A percentile compares a stretch with the other conserved stretches of the same genome.
phyloP scores from a whole-genome alignment of 2,329 filamentous ascomycete species.

The Aspergillus piperis region DNA sequence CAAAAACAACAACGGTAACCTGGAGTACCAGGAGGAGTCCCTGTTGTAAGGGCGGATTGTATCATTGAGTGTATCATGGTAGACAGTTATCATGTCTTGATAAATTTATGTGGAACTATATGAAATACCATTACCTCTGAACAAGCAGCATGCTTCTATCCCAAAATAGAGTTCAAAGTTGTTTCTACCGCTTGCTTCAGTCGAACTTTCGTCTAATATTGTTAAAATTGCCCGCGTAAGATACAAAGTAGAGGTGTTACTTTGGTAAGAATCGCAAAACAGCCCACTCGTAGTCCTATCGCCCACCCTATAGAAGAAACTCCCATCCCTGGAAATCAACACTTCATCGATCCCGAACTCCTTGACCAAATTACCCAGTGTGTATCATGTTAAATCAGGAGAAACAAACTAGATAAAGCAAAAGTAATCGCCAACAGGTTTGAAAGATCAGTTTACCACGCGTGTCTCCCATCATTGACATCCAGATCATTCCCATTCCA shows the following conservation, averaged over 20 bases:
- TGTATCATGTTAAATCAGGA: not conserved
- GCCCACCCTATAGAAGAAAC: not conserved
- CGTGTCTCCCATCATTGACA: conserved; percentile 21
- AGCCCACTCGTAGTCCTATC: no score
- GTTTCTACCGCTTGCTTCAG: no score
- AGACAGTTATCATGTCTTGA: no score
- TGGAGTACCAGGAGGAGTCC: conserved; percentile 7
- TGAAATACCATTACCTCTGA: no score
- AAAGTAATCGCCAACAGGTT: not conserved
- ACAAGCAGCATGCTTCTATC: no score
- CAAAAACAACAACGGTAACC: conserved; percentile 8
- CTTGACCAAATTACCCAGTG: conserved; percentile 1
- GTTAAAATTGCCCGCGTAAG: no score
- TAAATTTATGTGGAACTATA: no score
- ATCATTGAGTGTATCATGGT: not conserved
- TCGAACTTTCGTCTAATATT: no score
- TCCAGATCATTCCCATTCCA: conserved; percentile 56
- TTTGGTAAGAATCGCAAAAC: not conserved
- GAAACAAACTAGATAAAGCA: not conserved
- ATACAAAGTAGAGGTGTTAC: no score
- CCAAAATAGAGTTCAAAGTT: no score
- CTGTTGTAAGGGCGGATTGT: not conserved
- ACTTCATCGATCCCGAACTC: not conserved
- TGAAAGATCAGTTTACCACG: conserved; percentile 20
- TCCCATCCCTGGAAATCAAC: no score